Evolutionary conservation across 116 monocot species (phyloP).

Genomic region (Zostera marina): DNA sequence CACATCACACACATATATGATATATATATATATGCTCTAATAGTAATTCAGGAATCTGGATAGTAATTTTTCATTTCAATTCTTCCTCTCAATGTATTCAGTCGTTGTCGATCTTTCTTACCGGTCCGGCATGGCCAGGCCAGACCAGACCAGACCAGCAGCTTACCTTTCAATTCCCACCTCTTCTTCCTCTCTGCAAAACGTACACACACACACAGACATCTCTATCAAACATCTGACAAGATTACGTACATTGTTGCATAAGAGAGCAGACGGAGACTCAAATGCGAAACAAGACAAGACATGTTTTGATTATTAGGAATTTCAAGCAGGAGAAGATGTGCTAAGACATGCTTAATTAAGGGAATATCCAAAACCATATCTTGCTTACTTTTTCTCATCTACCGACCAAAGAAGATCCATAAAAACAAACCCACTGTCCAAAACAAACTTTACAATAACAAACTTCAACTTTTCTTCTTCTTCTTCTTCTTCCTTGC

Average conservation of each 20-base stretch:
- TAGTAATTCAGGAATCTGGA: not conserved
- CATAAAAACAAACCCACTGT: constrained; percentile 6
- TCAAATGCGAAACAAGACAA: not conserved
- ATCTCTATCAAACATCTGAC: constrained; percentile 11
- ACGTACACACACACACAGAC: constrained; percentile 10
- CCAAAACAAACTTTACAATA: constrained; percentile 5
- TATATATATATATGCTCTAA: too few species aligned
- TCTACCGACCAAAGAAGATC: not conserved
- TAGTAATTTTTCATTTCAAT: constrained; percentile 1
- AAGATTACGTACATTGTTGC: constrained; percentile 8
- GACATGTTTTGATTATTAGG: not conserved
- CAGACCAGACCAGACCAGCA: too few species aligned
- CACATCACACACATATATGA: too few species aligned
- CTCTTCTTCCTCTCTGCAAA: not conserved
- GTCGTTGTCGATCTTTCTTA: not conserved
- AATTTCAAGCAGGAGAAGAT: not conserved
- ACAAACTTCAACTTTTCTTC: not conserved
- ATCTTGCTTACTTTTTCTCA: too few species aligned
- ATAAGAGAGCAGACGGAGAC: constrained; percentile 4
- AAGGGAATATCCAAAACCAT: not conserved
- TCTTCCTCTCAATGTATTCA: not conserved
- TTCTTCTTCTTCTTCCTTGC: not conserved
- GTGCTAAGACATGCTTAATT: too few species aligned
- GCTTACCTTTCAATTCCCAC: too few species aligned
- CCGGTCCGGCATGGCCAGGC: too few species aligned